A percentile compares a stretch with the other conserved stretches of the same genome.
These are phyloP conservation scores for Suillus subluteus DNA, from an alignment of 768 basidiomycete genomes.

Conservation along the genomic window DNA sequence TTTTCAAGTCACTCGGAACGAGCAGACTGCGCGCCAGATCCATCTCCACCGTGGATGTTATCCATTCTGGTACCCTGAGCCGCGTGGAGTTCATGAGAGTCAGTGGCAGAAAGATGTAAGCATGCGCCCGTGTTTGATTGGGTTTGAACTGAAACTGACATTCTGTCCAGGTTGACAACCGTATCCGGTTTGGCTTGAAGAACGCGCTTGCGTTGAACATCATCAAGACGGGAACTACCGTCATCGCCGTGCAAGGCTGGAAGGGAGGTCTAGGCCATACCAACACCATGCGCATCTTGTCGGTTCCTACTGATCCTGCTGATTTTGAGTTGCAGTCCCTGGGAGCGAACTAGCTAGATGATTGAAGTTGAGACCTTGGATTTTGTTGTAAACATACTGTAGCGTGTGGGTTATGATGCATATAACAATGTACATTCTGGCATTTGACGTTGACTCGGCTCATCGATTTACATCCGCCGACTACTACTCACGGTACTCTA, in stretches of 20 bases:
- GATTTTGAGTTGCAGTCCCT: constrained; percentile 77
- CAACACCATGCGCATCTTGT: constrained; percentile 84
- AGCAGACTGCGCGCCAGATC: constrained; percentile 94
- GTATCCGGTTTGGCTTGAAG: constrained; percentile 86
- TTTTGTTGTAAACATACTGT: constrained; percentile 7
- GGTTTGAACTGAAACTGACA: constrained; percentile 16
- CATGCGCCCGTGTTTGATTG: not conserved
- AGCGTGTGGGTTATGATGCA: not conserved
- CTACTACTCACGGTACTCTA: too few relatives aligned
- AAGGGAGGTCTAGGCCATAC: constrained; percentile 97
- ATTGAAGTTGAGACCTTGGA: not conserved
- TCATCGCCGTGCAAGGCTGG: constrained; percentile 99
- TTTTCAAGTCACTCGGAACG: constrained; percentile 85
- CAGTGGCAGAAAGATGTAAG: constrained; percentile 98
- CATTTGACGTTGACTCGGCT: not conserved
- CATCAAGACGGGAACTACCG: constrained; percentile 84
- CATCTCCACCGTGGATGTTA: constrained; percentile 97
- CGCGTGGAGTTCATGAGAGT: constrained; percentile 82
- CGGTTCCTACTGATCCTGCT: constrained; percentile 79
- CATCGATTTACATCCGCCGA: too few relatives aligned
- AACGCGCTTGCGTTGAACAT: constrained; percentile 83
- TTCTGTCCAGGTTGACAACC: constrained; percentile 74
- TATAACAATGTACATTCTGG: constrained; percentile 1
- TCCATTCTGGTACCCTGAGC: constrained; percentile 95
- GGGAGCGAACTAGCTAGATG: constrained; percentile 30